Evolutionary conservation across 345 rosid species (phyloP), one percentile per base, ranked within the genome.

Genomic region (Gossypium bickii): DNA sequence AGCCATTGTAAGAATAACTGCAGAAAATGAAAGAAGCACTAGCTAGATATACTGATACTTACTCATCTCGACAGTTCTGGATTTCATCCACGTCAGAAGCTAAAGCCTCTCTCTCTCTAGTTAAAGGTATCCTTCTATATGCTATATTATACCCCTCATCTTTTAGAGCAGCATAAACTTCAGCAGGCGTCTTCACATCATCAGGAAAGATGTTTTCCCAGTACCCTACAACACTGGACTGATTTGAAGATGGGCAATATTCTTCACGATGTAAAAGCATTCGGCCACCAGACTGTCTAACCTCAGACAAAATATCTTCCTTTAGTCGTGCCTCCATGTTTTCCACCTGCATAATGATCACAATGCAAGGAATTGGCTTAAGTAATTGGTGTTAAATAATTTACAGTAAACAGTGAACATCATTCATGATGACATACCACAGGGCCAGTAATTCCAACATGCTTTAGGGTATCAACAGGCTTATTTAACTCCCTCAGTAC

Each of bases 231-330:
- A 95, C 93, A 80, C 86, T 88, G 70, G 96, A 88, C 77, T 86
- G 86, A 79, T 95, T 86, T 79, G 90, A 83, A 62, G 84, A 85
- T 7, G 96, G 87, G 45, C 82, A 87, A 76, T 86, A 87, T 81
- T 95, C 99, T 90, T 95, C 99, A 61, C 98, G 93, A 77, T 95
- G 99, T 79, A 95, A 83, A 83, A 95, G 93, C 84, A 95, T 89
- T 80, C 94, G 80, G 22, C 99, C 97, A 63, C 93, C 87, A 78
- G 97, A 89, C 51, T 82, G 82, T 75, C 83, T 74, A 71, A 91
- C 88, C 81, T 91, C 98, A 12, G 93, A 81, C 72, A 90, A 78
- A 75, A 95, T 95, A 82, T 95, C 98, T 80, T 95, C 97, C 83
- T 95, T 95, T 48, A 95, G 79, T 38, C 98, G 84, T 38, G 94